Conservation (phyloP, 345 rosid species). For the Aquilaria sinensis region DNA sequence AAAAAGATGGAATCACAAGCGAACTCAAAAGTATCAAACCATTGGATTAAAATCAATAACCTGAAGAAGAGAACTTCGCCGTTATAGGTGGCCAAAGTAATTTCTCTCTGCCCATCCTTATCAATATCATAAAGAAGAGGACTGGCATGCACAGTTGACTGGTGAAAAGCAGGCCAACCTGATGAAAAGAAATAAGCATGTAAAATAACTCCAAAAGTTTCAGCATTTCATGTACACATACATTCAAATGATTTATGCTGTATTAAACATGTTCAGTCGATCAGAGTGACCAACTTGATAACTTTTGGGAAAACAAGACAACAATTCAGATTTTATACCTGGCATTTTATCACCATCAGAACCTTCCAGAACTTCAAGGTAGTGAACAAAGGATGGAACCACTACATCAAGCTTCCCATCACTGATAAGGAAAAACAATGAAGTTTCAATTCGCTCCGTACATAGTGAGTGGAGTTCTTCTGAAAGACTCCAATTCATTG, state of each 20-base stretch:
- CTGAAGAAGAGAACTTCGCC: constrained; percentile 96
- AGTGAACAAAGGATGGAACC: constrained; percentile 94
- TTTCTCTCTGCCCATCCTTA: constrained; percentile 95
- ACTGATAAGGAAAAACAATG: constrained; percentile 29
- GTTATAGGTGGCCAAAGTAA: constrained; percentile 91
- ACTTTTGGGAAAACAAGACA: background rate
- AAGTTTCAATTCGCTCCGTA: background rate
- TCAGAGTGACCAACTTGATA: background rate
- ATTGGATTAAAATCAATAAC: constrained; percentile 26
- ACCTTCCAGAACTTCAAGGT: constrained; percentile 98
- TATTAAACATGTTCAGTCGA: background rate
- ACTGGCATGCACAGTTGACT: constrained; percentile 94
- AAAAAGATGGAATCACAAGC: constrained; percentile 3
- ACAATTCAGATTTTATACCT: constrained; percentile 28
- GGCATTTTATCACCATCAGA: constrained; percentile 99
- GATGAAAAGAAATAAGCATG: constrained; percentile 6
- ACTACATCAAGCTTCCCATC: constrained; percentile 99
- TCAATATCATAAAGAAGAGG: constrained; percentile 94
- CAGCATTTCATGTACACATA: background rate
- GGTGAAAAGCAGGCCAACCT: constrained; percentile 99
- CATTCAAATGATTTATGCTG: background rate
- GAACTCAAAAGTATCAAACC: constrained; percentile 1
- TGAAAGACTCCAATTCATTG: background rate
- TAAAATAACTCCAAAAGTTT: background rate
- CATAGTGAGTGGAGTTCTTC: background rate